These are phyloP conservation scores for Aspergillaceae sp. DNA, from an alignment of 2,329 filamentous ascomycete species.

Conservation along the genomic window DNA sequence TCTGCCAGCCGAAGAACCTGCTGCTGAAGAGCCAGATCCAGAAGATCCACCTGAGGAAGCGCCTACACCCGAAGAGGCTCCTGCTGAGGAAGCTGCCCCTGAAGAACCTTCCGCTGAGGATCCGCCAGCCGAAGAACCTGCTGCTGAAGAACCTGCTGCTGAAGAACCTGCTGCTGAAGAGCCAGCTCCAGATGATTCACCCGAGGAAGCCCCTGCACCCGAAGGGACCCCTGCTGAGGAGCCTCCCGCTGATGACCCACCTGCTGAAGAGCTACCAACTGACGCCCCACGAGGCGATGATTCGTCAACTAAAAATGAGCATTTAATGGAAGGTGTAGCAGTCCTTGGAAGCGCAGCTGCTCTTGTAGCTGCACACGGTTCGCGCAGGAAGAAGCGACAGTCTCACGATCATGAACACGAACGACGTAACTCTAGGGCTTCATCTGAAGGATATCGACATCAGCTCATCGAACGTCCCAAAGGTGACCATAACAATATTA, in stretches of 20 bases:
- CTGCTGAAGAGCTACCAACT: background rate
- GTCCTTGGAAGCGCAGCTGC: slow-evolving; percentile 2
- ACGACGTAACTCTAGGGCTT: slow-evolving; percentile 29
- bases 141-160: slow-evolving; percentile 7
- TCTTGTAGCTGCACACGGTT: slow-evolving; percentile 6
- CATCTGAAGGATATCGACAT: slow-evolving; percentile 22
- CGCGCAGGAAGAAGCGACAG: slow-evolving; percentile 25
- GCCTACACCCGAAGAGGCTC: slow-evolving; percentile 7
- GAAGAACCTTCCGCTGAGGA: slow-evolving; percentile 7
- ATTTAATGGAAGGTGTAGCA: slow-evolving; percentile 3
- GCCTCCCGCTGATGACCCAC: slow-evolving; percentile 7
- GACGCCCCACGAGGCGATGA: slow-evolving; percentile 6
- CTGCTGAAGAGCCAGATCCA: slow-evolving; percentile 6
- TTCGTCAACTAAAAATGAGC: slow-evolving; percentile 4
- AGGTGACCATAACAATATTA: slow-evolving; percentile 19
- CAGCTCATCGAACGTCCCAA: slow-evolving; percentile 24
- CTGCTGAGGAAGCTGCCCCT: background rate
- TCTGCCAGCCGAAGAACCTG: slow-evolving; percentile 5
- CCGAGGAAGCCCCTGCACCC: slow-evolving; percentile 6
- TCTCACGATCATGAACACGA: slow-evolving; percentile 23
- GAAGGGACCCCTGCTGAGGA: slow-evolving; percentile 11
- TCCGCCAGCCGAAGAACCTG: slow-evolving; percentile 2
- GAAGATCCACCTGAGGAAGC: slow-evolving; percentile 11
- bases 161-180: slow-evolving; percentile 10
- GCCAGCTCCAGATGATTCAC: slow-evolving; percentile 6